These are phyloP conservation scores for Catenaria anguillulae DNA, from an alignment of 371 early-diverging fungal species.

Conservation along the genomic window DNA sequence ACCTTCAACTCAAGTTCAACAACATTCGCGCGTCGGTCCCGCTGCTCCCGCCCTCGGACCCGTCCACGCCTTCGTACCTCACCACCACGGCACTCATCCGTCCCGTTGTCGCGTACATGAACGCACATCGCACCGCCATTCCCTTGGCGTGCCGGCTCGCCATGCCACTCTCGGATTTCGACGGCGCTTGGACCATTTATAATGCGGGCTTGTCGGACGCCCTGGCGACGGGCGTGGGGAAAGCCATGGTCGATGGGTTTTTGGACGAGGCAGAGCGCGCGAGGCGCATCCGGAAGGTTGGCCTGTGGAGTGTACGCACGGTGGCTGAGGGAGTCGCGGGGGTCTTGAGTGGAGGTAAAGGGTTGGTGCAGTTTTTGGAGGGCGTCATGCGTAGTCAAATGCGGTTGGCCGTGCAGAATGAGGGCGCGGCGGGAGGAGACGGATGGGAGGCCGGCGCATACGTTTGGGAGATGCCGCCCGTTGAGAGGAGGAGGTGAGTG, in stretches of 20 bases:
- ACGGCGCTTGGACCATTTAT: slow-evolving; percentile 84
- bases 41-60: slow-evolving; percentile 38
- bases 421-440: no score
- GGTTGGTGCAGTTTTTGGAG: no score
- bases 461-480: no score
- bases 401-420: no score
- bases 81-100: slow-evolving; percentile 64
- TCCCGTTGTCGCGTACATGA: slow-evolving; percentile 90
- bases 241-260: slow-evolving; percentile 59
- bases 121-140: slow-evolving; percentile 68
- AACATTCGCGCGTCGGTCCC: slow-evolving; percentile 82
- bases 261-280: slow-evolving; percentile 70
- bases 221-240: slow-evolving; percentile 67
- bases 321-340: slow-evolving; percentile 51
- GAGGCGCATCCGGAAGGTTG: slow-evolving; percentile 66
- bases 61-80: slow-evolving; percentile 54
- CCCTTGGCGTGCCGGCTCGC: slow-evolving; percentile 64
- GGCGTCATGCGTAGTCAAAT: no score
- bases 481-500: no score
- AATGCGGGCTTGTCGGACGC: slow-evolving; percentile 61
- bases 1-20: slow-evolving; percentile 67
- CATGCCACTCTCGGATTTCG: slow-evolving; percentile 66
- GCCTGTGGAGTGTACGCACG: slow-evolving; percentile 70
- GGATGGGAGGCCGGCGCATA: no score
- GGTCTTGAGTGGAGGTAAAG: no score